Evolutionary conservation across 176 grass and related monocot genomes (phyloP).

Genomic region (Musa itinerans): DNA sequence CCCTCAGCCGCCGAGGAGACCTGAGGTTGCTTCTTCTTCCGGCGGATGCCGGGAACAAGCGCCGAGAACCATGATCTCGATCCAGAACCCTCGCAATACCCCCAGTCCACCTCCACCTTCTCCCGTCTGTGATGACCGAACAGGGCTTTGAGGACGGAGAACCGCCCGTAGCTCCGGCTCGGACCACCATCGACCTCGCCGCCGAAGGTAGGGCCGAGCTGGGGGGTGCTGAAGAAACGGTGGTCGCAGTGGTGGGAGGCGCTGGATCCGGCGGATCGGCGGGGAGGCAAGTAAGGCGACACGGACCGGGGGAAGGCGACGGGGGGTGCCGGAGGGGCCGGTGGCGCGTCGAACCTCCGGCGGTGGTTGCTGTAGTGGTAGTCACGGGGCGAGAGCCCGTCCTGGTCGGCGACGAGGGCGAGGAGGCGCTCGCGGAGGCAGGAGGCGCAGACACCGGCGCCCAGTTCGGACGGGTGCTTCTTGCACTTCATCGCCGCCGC

Average conservation of each 20-base stretch:
- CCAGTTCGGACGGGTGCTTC: conserved; percentile 48
- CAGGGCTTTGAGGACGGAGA: background rate
- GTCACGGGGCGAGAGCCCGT: conserved; percentile 27
- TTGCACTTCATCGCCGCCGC: conserved; percentile 73
- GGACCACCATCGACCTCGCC: background rate
- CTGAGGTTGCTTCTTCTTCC: conserved; percentile 4
- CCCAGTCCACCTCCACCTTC: background rate
- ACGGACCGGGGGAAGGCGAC: background rate
- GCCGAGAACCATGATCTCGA: conserved; percentile 13
- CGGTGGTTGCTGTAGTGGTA: too few species aligned
- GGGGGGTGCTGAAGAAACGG: conserved; percentile 13
- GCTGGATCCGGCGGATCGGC: too few species aligned
- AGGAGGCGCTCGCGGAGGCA: conserved; percentile 83
- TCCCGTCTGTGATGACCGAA: conserved; percentile 7
- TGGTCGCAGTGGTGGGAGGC: background rate
- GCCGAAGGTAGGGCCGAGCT: conserved; percentile 7
- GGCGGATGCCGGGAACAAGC: background rate
- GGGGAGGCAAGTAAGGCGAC: background rate
- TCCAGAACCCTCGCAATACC: background rate
- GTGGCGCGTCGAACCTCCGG: background rate
- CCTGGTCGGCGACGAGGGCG: conserved; percentile 43
- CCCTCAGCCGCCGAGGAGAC: background rate
- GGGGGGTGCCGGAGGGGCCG: background rate
- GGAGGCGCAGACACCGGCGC: conserved; percentile 73
- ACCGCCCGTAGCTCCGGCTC: background rate